Base-by-base conservation (phyloP, 805 yeast genomes). In the Candida gorgasii region DNA sequence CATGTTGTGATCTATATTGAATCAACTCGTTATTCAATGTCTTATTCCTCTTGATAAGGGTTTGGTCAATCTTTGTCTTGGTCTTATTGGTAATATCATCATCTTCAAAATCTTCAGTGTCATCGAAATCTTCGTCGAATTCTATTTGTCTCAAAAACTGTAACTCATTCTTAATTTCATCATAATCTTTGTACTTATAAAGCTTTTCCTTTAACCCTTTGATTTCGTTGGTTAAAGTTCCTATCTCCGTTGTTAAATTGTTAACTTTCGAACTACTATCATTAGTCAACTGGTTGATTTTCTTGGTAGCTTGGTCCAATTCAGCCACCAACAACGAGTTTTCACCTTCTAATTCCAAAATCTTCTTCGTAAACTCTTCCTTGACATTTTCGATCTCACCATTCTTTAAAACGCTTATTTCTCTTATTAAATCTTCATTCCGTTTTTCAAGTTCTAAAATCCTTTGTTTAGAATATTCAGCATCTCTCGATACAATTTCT, bases 141-240 rank as follows among this genome's bases (percentile, higher is more conserved):
- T 86, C 88, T 28, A 89, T 82, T 48, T 83, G 82, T 57, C 84
- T 80, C 46, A 89, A 59, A 18, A 89, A 76, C 14, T 75, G 76
- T 49, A 90, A 67, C 54, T 90, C 97, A 38, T 79, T 76, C 58
- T 88, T 89, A 36, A 89, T 59, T 47, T 87, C 89, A 40, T 86
- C 89, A 61, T 90, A 89, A 57, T 89, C 96, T 2, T 73, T 64
- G 39, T 80, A 78, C 23, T 67, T 60, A 3, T 66, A 65, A 33
- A 84, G 56, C 43, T 77, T 75, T 18, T 65, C 63, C 53, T 76
- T 78, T 49, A 86, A 65, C 4, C 59, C 57, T 8, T 67, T 68
- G 18, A 78, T 60, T 57, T 85, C 92, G 12, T 62, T 59, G n/a
- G 62, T 59, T 46, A 76, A 67, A 33, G 76, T 76, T 1, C 54